phyloP scores from a whole-genome alignment of 2,329 filamentous ascomycete species.

The Scedosporium boydii region DNA sequence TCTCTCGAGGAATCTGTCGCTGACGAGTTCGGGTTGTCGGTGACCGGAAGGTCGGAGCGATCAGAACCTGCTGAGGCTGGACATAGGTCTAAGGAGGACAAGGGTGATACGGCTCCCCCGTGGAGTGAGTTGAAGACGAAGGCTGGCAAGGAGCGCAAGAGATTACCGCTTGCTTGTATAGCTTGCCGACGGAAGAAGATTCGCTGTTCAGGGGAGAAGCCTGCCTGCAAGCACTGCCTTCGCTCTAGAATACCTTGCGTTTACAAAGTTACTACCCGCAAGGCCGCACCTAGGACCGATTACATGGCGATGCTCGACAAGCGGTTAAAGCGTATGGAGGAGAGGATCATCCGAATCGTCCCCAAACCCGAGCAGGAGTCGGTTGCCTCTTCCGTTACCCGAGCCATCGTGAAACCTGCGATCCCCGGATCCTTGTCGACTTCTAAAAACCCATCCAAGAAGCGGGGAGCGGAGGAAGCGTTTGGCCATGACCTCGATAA shows the following conservation, averaged over 20 bases:
- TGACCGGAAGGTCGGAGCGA: slow-evolving; percentile 31
- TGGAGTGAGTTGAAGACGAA: slow-evolving; percentile 85
- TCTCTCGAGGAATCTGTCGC: slow-evolving; percentile 42
- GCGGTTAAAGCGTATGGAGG: slow-evolving; percentile 91
- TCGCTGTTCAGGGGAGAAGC: slow-evolving; percentile 93
- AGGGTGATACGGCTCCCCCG: slow-evolving; percentile 48
- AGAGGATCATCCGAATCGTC: slow-evolving; percentile 90
- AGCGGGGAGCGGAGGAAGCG: slow-evolving; percentile 77
- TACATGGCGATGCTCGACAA: slow-evolving; percentile 99
- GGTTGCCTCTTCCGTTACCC: slow-evolving; percentile 53
- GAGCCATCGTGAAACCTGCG: slow-evolving; percentile 78
- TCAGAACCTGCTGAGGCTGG: slow-evolving; percentile 45
- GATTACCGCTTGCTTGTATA: slow-evolving; percentile 87
- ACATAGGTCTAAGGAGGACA: slow-evolving; percentile 46
- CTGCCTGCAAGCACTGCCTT: slow-evolving; percentile 91
- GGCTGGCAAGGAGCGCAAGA: slow-evolving; percentile 91
- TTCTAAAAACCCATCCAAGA: slow-evolving; percentile 55
- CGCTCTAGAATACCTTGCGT: slow-evolving; percentile 90
- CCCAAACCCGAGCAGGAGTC: slow-evolving; percentile 74
- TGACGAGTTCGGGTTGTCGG: slow-evolving; percentile 50
- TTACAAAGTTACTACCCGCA: slow-evolving; percentile 92
- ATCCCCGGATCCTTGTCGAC: slow-evolving; percentile 44
- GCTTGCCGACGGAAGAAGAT: slow-evolving; percentile 97
- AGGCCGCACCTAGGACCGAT: slow-evolving; percentile 87
- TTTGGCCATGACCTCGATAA: slow-evolving; percentile 73